A percentile compares a stretch with the other conserved stretches of the same genome.
phyloP scores from a whole-genome alignment of 179 eudicot genomes.

The Beta lomatogona region DNA sequence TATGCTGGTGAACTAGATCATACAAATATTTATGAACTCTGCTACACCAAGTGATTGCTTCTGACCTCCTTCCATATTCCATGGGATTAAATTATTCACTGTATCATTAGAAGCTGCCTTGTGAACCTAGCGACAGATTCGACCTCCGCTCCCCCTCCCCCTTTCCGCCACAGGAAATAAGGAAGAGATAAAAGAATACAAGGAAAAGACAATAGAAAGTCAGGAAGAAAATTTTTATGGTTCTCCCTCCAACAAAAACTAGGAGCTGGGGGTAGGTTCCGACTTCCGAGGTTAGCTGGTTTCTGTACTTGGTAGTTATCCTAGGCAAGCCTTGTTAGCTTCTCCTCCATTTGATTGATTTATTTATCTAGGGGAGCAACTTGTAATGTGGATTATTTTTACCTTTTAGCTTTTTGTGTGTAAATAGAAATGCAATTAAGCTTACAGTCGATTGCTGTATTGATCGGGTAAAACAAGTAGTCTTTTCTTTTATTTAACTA shows the following conservation, averaged over 20 bases:
- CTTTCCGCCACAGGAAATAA: no score
- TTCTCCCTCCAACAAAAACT: no score
- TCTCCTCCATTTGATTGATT: not conserved
- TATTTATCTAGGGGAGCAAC: not conserved
- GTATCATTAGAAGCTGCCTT: not conserved
- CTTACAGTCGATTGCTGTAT: not conserved
- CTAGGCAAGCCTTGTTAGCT: not conserved
- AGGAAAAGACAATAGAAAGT: not conserved
- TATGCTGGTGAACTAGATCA: slow-evolving; percentile 48
- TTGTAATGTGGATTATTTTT: not conserved
- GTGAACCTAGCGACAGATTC: not conserved
- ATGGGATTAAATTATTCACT: not conserved
- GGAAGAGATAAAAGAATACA: not conserved
- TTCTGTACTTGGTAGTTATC: not conserved
- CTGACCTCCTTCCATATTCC: not conserved
- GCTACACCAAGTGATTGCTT: not conserved
- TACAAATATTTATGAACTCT: not conserved
- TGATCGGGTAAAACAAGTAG: not conserved
- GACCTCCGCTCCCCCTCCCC: no score
- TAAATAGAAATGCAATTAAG: not conserved
- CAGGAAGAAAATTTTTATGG: not conserved
- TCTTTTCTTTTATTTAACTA: no score
- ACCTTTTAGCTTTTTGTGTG: not conserved
- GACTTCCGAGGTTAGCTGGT: not conserved
- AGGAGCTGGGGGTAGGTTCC: no score